Evolutionary conservation across 192 early-diverging fungal genomes (phyloP).

Genomic region (Phycomyces nitens): DNA sequence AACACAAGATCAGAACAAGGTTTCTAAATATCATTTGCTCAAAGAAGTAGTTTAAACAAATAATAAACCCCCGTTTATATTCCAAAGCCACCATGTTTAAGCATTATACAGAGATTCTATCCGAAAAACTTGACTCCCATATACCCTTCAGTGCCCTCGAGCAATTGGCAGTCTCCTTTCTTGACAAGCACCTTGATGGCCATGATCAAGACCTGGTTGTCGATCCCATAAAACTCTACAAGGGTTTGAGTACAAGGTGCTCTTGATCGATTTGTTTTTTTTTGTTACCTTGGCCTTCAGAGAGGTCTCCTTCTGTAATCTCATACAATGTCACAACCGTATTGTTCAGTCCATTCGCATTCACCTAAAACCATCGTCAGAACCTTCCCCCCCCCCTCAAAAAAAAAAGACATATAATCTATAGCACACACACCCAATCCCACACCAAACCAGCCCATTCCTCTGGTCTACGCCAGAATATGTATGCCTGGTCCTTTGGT

Average conservation of each 20-base stretch:
- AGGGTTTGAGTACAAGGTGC: not conserved
- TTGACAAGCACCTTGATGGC: constrained; percentile 79
- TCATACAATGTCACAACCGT: constrained; percentile 87
- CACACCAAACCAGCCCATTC: constrained; percentile 84
- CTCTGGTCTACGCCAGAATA: constrained; percentile 88
- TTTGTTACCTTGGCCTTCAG: constrained; percentile 65
- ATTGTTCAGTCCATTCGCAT: constrained; percentile 69
- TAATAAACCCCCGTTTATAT: no score
- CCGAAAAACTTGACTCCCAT: constrained; percentile 87
- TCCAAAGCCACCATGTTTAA: no score
- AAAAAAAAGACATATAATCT: not conserved
- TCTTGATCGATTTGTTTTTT: constrained; percentile 9
- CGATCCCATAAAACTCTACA: constrained; percentile 78
- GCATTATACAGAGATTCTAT: no score
- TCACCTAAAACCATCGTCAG: constrained; percentile 43
- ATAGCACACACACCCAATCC: constrained; percentile 65
- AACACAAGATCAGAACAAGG: constrained; percentile 1
- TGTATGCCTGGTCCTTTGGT: constrained; percentile 53
- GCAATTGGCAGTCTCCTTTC: constrained; percentile 79
- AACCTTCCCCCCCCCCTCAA: not conserved
- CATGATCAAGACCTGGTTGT: constrained; percentile 66
- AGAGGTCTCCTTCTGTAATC: constrained; percentile 79
- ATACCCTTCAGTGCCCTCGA: constrained; percentile 64
- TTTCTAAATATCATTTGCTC: no score
- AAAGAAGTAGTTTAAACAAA: no score